phyloP scores from a whole-genome alignment of 2,329 filamentous ascomycete species.

The Decorospora gaudefroyi region DNA sequence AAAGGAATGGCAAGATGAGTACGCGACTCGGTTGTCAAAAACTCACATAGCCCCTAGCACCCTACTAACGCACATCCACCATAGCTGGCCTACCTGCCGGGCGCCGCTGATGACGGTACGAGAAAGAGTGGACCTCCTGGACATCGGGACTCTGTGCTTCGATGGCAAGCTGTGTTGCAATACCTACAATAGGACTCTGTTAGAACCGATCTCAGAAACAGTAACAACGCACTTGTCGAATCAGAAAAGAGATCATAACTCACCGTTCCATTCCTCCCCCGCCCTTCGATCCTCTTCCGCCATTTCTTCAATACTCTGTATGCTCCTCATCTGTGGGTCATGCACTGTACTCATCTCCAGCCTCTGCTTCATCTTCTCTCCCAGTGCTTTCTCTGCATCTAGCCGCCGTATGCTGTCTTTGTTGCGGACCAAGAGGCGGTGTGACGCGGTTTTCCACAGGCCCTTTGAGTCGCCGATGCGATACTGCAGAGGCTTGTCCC shows the following conservation, averaged over 20 bases:
- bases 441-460: slow-evolving; percentile 9
- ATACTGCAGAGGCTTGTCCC: slow-evolving; percentile 11
- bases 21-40: not conserved
- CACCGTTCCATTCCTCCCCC: slow-evolving; percentile 11
- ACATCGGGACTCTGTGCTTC: slow-evolving; percentile 10
- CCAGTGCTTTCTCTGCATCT: slow-evolving; percentile 1
- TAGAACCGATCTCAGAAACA: slow-evolving; percentile 1
- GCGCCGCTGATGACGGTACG: slow-evolving; percentile 1
- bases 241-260: not conserved
- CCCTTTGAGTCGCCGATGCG: slow-evolving; percentile 6
- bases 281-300: slow-evolving; percentile 12
- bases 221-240: not conserved
- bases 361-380: not conserved
- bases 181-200: slow-evolving; percentile 1
- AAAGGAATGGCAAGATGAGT: not conserved
- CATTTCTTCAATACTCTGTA: slow-evolving; percentile 16
- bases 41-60: not conserved
- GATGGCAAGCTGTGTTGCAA: slow-evolving; percentile 3
- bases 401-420: slow-evolving; percentile 8
- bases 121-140: slow-evolving; percentile 4
- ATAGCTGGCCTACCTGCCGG: not conserved
- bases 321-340: slow-evolving; percentile 7
- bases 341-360: slow-evolving; percentile 1
- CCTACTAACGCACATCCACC: not conserved
- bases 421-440: slow-evolving; percentile 9